phyloP scores from a whole-genome alignment of 345 rosid species.

The Ailanthus altissimus region DNA sequence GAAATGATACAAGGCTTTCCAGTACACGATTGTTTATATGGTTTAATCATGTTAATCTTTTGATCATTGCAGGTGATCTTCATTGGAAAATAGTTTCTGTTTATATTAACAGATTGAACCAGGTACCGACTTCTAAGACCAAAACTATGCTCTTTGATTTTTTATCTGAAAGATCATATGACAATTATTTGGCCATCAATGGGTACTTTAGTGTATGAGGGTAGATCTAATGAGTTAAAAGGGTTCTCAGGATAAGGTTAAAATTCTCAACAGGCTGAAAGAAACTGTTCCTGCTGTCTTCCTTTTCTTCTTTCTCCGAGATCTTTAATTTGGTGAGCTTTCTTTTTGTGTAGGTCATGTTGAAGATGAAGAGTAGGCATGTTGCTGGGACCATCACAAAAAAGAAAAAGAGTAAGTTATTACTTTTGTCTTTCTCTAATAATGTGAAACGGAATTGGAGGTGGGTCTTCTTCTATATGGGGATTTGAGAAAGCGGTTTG shows the following conservation, averaged over 20 bases:
- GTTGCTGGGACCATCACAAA: conserved; percentile 93
- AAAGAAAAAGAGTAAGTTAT: conserved; percentile 91
- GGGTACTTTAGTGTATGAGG: conserved; percentile 28
- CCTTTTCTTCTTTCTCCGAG: conserved; percentile 19
- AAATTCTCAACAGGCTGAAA: conserved; percentile 38
- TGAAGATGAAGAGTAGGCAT: conserved; percentile 98
- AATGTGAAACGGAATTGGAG: conserved; percentile 43
- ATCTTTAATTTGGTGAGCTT: conserved; percentile 38
- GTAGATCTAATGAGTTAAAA: conserved; percentile 30
- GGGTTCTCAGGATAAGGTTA: conserved; percentile 27
- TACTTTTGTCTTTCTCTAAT: conserved; percentile 48
- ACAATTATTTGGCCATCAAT: conserved; percentile 50
- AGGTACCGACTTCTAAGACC: conserved; percentile 42
- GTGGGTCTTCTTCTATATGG: conserved; percentile 70
- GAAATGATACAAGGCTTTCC: background rate
- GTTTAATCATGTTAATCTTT: conserved; percentile 18
- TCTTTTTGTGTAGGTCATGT: conserved; percentile 67
- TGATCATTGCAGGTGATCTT: conserved; percentile 74
- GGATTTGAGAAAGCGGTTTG: conserved; percentile 78
- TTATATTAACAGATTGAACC: conserved; percentile 74
- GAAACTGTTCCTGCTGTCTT: conserved; percentile 23
- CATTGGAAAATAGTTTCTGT: conserved; percentile 96
- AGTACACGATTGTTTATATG: background rate
- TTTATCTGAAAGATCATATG: conserved; percentile 11
- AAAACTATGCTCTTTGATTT: background rate